Evolutionary conservation across 345 rosid species (phyloP).

Genomic region (Eucalyptus cladocalyx): DNA sequence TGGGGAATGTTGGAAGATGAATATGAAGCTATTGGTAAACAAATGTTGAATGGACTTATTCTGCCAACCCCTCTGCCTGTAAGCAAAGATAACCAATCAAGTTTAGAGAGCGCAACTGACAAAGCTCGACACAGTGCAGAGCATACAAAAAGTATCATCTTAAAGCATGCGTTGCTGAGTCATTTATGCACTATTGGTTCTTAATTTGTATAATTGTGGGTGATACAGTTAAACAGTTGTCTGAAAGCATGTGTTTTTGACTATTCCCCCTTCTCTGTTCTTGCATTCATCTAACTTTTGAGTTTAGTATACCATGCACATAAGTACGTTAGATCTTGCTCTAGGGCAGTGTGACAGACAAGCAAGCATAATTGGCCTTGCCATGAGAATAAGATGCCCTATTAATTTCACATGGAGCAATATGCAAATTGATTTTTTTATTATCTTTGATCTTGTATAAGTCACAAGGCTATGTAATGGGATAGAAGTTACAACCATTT

Average conservation of each 20-base stretch:
- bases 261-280: neutral
- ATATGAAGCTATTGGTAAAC: constrained; percentile 32
- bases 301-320: neutral
- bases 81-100: constrained; percentile 27
- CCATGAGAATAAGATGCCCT: neutral
- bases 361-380: neutral
- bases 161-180: neutral
- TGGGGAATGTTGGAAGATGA: constrained; percentile 71
- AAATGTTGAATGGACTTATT: neutral
- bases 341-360: neutral
- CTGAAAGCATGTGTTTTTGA: neutral
- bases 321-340: neutral
- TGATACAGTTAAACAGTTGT: neutral
- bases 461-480: neutral
- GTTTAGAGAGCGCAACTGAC: constrained; percentile 3
- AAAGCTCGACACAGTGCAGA: neutral
- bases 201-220: neutral
- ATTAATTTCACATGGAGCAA: neutral
- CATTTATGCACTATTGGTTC: neutral
- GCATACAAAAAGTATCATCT: neutral
- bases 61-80: constrained; percentile 16
- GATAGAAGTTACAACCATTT: neutral
- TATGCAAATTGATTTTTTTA: neutral
- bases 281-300: neutral
- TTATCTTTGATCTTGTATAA: neutral